These are phyloP conservation scores for Lodderomyces orthopsilosis DNA, from an alignment of 1,139 yeast genomes.

Conservation along the genomic window DNA sequence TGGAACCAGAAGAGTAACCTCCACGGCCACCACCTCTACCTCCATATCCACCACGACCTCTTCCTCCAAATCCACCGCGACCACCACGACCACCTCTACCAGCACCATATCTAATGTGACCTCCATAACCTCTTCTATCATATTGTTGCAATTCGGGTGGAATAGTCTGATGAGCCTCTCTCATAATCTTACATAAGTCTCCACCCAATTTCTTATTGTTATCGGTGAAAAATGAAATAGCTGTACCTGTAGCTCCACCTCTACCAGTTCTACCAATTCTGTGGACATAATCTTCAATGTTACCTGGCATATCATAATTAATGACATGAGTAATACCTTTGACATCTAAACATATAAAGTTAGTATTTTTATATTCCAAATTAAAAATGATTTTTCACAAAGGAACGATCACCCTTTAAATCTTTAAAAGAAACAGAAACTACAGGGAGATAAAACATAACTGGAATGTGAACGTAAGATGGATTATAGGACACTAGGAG, in stretches of 20 bases:
- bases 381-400: neutral
- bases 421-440: neutral
- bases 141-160: conserved; percentile 61
- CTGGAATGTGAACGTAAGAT: neutral
- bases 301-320: conserved; percentile 97
- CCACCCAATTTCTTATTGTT: conserved; percentile 87
- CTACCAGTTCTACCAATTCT: conserved; percentile 98
- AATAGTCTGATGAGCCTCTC: conserved; percentile 92
- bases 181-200: conserved; percentile 83
- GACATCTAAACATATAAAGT: conserved; percentile 59
- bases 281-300: conserved; percentile 96
- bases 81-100: conserved; percentile 53
- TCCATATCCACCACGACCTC: conserved; percentile 17
- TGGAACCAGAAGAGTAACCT: conserved; percentile 26
- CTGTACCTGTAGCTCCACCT: conserved; percentile 96
- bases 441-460: neutral
- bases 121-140: conserved; percentile 53
- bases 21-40: conserved; percentile 29
- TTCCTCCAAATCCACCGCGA: conserved; percentile 29
- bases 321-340: conserved; percentile 93
- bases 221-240: conserved; percentile 90
- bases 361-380: no score
- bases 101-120: conserved; percentile 61
- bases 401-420: neutral
- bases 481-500: no score